These are phyloP conservation scores for Penicillium italicum DNA, from an alignment of 2,329 filamentous ascomycete species.

Conservation along the genomic window DNA sequence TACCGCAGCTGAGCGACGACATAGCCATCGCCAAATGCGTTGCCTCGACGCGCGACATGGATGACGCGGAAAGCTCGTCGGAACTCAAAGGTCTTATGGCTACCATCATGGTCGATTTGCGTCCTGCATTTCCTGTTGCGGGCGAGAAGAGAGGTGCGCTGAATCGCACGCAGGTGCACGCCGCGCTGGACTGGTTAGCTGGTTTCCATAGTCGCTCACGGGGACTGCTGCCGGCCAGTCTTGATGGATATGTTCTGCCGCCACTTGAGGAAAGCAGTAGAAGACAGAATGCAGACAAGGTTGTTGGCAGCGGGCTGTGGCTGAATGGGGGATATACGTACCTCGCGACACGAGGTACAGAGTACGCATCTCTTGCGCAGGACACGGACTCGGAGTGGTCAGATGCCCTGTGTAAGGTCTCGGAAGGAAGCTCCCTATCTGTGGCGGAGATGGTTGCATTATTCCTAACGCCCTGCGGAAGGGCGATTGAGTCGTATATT, in stretches of 20 bases:
- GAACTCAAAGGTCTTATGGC: constrained; percentile 43
- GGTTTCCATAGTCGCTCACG: constrained; percentile 58
- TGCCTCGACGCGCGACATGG: constrained; percentile 40
- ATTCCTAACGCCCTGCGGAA: constrained; percentile 48
- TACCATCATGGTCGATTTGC: constrained; percentile 57
- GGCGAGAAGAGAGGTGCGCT: constrained; percentile 44
- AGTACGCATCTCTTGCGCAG: constrained; percentile 50
- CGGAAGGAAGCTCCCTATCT: constrained; percentile 27
- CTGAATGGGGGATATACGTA: constrained; percentile 68
- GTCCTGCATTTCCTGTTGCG: constrained; percentile 52
- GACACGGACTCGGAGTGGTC: constrained; percentile 57
- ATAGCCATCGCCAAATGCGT: constrained; percentile 53
- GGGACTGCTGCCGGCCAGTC: constrained; percentile 30
- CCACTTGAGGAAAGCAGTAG: constrained; percentile 52
- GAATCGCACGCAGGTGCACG: constrained; percentile 47
- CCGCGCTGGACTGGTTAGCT: constrained; percentile 61
- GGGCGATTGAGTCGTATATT: constrained; percentile 54
- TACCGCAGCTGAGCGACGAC: constrained; percentile 45
- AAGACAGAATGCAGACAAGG: constrained; percentile 24
- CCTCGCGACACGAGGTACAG: constrained; percentile 58
- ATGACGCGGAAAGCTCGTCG: constrained; percentile 24
- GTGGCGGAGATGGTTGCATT: constrained; percentile 54
- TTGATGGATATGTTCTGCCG: constrained; percentile 39
- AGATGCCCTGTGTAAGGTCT: constrained; percentile 44
- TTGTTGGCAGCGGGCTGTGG: constrained; percentile 47